Conservation (phyloP, 1,284 basidiomycete genomes). For the Phenoliferia sp. region DNA sequence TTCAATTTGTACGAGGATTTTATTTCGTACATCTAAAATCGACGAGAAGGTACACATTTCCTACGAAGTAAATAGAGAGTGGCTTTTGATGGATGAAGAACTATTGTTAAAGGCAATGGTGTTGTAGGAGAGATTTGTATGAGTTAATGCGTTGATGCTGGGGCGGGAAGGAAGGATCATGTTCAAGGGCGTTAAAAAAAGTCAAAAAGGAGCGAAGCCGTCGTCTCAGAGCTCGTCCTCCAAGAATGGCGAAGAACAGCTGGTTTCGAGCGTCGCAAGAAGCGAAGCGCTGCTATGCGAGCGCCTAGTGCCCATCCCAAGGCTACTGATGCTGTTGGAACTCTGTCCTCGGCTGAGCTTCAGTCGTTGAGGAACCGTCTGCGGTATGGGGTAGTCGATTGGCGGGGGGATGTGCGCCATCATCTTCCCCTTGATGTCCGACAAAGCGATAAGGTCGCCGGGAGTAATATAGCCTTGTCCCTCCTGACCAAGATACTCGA, state of each 20-base stretch:
- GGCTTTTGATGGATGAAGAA: too few relatives aligned
- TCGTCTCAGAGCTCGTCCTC: background rate
- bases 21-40: too few relatives aligned
- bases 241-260: background rate
- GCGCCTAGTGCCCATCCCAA: slow-evolving; percentile 10
- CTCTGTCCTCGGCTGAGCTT: background rate
- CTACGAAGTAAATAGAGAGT: too few relatives aligned
- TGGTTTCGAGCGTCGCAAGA: background rate
- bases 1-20: too few relatives aligned
- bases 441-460: slow-evolving; percentile 19
- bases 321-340: background rate
- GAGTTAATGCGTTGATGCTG: too few relatives aligned
- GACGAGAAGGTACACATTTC: too few relatives aligned
- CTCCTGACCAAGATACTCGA: slow-evolving; percentile 22
- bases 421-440: slow-evolving; percentile 24
- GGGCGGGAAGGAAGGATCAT: too few relatives aligned
- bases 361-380: slow-evolving; percentile 7
- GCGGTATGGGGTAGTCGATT: background rate
- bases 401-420: background rate
- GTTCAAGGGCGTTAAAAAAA: background rate
- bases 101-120: too few relatives aligned
- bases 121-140: too few relatives aligned
- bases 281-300: slow-evolving; percentile 1
- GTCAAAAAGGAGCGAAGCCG: background rate
- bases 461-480: slow-evolving; percentile 18